Evolutionary conservation across 1,139 yeast genomes (phyloP).

Genomic region (Geotrichum carabidarum): DNA sequence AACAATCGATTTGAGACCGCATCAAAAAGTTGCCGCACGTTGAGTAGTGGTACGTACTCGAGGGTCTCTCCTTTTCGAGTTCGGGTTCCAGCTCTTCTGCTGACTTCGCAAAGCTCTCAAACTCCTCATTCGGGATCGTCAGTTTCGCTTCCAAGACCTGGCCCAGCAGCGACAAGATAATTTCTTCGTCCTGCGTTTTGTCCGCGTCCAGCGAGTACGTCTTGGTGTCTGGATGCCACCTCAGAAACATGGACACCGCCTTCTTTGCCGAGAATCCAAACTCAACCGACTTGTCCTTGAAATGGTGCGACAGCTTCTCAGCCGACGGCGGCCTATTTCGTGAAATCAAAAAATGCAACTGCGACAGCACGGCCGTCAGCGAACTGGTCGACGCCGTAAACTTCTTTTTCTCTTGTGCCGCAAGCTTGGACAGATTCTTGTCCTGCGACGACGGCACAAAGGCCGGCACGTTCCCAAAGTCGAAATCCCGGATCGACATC

Average conservation of each 20-base stretch:
- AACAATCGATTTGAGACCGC: conserved; percentile 89
- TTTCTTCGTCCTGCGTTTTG: conserved; percentile 61
- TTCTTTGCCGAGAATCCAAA: conserved; percentile 39
- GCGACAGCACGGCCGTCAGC: conserved; percentile 70
- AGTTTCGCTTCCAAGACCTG: conserved; percentile 69
- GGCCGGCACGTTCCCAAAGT: conserved; percentile 51
- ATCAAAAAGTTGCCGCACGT: conserved; percentile 61
- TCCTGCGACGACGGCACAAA: conserved; percentile 72
- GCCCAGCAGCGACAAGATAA: conserved; percentile 73
- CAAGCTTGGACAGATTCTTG: conserved; percentile 45
- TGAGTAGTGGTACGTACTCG: conserved; percentile 63
- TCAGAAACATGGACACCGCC: conserved; percentile 44
- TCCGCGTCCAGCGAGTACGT: conserved; percentile 69
- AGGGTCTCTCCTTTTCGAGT: conserved; percentile 20
- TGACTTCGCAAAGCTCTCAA: conserved; percentile 36
- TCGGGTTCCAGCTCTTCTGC: conserved; percentile 6
- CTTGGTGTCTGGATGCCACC: conserved; percentile 36
- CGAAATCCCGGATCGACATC: conserved; percentile 61
- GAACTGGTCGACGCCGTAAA: conserved; percentile 85
- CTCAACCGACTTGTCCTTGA: conserved; percentile 32
- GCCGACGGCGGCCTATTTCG: conserved; percentile 52
- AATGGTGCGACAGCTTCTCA: conserved; percentile 44
- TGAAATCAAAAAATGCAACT: conserved; percentile 65
- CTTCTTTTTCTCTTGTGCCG: conserved; percentile 41
- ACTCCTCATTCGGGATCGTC: conserved; percentile 49